A percentile compares a stretch with the other conserved stretches of the same genome.
These are phyloP conservation scores for Eutreptiella sp. DNA, from an alignment of 208 protist genomes.

Conservation along the genomic window DNA sequence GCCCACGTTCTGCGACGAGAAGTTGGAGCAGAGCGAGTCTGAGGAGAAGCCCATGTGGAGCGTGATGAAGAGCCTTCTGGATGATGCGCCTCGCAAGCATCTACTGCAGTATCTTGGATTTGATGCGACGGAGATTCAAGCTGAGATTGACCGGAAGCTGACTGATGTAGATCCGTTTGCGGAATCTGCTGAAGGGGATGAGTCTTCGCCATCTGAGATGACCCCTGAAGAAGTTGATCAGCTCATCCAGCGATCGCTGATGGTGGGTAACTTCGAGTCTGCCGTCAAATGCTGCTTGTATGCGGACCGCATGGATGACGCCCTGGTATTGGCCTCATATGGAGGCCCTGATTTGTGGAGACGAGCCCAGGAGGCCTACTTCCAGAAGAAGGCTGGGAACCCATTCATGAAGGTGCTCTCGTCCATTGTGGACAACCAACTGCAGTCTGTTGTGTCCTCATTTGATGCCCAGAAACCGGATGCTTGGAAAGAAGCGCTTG, in stretches of 20 bases:
- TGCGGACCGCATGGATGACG: slow-evolving; percentile 44
- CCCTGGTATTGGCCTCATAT: slow-evolving; percentile 47
- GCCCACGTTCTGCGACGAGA: slow-evolving; percentile 38
- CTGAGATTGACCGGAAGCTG: not conserved
- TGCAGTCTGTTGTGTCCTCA: slow-evolving; percentile 33
- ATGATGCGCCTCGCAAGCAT: not conserved
- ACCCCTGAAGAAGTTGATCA: not conserved
- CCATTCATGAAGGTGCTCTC: not conserved
- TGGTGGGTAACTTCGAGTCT: slow-evolving; percentile 44
- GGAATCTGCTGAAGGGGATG: not conserved
- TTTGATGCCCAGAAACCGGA: slow-evolving; percentile 14
- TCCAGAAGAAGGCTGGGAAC: slow-evolving; percentile 12
- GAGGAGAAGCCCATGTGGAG: slow-evolving; percentile 37
- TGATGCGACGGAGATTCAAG: not conserved
- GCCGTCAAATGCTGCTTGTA: slow-evolving; percentile 49
- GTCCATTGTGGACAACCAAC: slow-evolving; percentile 44
- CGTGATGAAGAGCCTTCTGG: slow-evolving; percentile 39
- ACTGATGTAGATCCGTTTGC: not conserved
- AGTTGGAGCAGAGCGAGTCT: slow-evolving; percentile 9
- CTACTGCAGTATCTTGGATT: slow-evolving; percentile 1
- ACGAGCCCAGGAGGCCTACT: slow-evolving; percentile 41
- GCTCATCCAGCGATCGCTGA: slow-evolving; percentile 29
- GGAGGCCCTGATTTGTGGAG: slow-evolving; percentile 43
- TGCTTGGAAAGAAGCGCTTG: slow-evolving; percentile 52
- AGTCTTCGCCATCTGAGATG: slow-evolving; percentile 3